phyloP scores from a whole-genome alignment of 129 eudicot genomes.

The Solidago caesia region DNA sequence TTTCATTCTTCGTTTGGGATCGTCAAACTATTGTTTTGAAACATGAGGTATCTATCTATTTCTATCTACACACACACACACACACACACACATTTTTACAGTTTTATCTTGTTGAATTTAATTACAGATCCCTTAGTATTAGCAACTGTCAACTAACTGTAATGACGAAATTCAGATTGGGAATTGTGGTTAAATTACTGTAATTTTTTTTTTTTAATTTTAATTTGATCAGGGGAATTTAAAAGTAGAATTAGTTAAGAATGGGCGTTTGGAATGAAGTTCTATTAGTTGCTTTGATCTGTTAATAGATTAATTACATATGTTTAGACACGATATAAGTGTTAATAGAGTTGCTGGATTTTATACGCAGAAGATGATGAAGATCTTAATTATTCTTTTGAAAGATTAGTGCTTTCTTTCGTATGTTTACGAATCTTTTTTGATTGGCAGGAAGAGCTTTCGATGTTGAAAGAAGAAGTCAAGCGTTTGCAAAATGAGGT shows the following conservation, averaged over 20 bases:
- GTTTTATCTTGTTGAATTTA: neutral
- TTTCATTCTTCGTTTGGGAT: conserved; percentile 75
- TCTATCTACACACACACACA: neutral
- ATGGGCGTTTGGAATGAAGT: neutral
- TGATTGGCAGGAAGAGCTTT: conserved; percentile 71
- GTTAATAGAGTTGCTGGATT: conserved; percentile 14
- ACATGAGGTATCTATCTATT: conserved; percentile 55
- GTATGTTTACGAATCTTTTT: conserved; percentile 7
- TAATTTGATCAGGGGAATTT: conserved; percentile 9
- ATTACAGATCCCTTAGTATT: conserved; percentile 20
- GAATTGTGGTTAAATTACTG: conserved; percentile 15
- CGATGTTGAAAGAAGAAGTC: conserved; percentile 57
- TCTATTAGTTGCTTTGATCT: conserved; percentile 1
- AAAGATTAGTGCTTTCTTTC: conserved; percentile 13
- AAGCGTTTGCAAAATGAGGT: conserved; percentile 62
- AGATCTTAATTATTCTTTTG: neutral
- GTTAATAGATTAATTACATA: neutral
- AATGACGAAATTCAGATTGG: conserved; percentile 7
- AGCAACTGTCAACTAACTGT: neutral
- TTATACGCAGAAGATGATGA: neutral
- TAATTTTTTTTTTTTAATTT: neutral
- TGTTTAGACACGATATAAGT: neutral
- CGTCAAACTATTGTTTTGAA: conserved; percentile 85
- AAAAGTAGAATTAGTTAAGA: conserved; percentile 14
- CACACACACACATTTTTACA: neutral